Base-by-base conservation (phyloP, 2,329 filamentous ascomycete species). In the Pseudogymnoascus destructans region DNA sequence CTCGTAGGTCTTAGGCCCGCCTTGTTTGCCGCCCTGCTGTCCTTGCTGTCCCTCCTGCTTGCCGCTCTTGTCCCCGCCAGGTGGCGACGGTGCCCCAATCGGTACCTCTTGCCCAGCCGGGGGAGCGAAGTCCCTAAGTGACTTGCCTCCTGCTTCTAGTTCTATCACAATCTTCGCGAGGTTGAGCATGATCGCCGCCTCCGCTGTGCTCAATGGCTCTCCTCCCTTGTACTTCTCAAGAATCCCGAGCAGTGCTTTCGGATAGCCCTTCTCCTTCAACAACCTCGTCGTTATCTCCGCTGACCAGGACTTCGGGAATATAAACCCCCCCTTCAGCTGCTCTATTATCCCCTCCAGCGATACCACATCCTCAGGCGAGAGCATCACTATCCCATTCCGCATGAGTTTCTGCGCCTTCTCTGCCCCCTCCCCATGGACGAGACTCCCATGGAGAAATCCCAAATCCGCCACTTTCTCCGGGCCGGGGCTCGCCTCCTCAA, bases 21-120 rank as follows among this genome's bases (percentile, higher is more conserved):
- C 52, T 73, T 70, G 32, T 69, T 70, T 68, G 23, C 63, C 63
- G 49, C 63, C 61, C n/a, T 49, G 21, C 7, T 38, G 15, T 19
- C 35, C 35, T 8, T 40, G 36, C 7, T 40, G 9, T 25, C 25
- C 42, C 11, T 15, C 25, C 17, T 61, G 27, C 69, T 70, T 68
- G 30, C 63, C 63, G 49, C 63, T 61, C 42, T 49, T 49, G 13
- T 49, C 8, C 4, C 23, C 42, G 21, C 36, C 35, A n/a, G 56
- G 33, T 19, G 56, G 56, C 3, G 56, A 10, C 0, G 3, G 13
- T 27, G 13, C 23, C 23, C 7, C 42, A 10, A 17, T 8, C 5
- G 42, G 42, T 15, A 27, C 42, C 42, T 49, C 42, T 23, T 49
- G 13, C 5, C 42, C 42, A 49, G 23, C 13, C 13, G 13, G 2